Base-by-base conservation (phyloP, 352 stramenopile species). In the Phytophthora boehmeriae region DNA sequence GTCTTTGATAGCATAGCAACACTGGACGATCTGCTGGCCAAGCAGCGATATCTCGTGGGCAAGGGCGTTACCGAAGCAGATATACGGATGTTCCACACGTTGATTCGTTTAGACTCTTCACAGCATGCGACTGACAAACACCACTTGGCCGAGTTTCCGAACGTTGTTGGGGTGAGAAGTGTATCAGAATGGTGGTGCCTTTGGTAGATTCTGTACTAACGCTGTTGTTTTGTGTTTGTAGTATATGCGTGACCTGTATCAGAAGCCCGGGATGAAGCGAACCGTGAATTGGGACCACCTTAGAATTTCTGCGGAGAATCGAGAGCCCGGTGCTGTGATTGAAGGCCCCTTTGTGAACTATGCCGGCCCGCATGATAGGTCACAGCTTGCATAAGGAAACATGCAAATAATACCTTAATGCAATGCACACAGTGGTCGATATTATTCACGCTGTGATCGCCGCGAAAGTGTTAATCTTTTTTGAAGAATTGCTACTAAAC, bases 201-300 rank as follows among this genome's bases (percentile, higher is more conserved):
- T 42, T 27, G 19, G 14, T 5, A 22, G 23, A 20, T 17, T 13
- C 14, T 35, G 17, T 38, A 16, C 35, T 52, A 30, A 22, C 39
- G 17, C 43, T 30, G 6, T 42, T 59, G 20, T 14, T 64, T 19
- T 59, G 28, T n/a, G 2, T 17, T 11, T 35, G 23, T 39, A 75
- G 62, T 76, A 73, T 16, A 13, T 76, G 16, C 63, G 54, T 16
- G 68, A 70, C 27, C 71, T 97, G 32, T 97, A 97, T 66, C 87
- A 97, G 60, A 86, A 88, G 25, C 68, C 78, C 19, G 86, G 62
- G 2, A 66, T 98, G 25, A 58, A 80, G 25, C 72, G 76, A n/a
- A 88, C 82, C 3, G 74, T 97, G 14, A 69, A 96, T 54, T 96
- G 97, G 80, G 50, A 88, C n/a, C 89, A 98, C 63, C 88, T 98